Percentiles rank a stretch among this genome's conserved stretches.
Evolutionary conservation across 202 grass and related monocot species (phyloP).

Genomic region (Panicum hallii): DNA sequence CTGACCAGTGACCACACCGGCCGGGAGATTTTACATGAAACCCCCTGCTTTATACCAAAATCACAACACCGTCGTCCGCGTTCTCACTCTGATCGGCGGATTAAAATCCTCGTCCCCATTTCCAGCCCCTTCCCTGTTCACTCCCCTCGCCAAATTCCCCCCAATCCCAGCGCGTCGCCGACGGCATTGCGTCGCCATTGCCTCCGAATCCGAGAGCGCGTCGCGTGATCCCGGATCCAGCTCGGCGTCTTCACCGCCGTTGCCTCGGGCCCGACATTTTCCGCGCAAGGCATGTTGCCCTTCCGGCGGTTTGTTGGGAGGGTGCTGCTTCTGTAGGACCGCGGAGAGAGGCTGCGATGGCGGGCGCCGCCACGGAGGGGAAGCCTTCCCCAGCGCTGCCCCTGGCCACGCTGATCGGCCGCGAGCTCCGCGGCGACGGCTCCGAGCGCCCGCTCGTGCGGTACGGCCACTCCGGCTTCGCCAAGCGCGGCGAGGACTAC

Average conservation of each 20-base stretch:
- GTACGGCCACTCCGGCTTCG: slow-evolving; percentile 85
- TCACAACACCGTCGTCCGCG: not conserved
- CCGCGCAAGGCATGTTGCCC: slow-evolving; percentile 29
- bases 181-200: slow-evolving; percentile 41
- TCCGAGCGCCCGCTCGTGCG: slow-evolving; percentile 72
- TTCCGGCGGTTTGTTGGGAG: slow-evolving; percentile 41
- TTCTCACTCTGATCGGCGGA: slow-evolving; percentile 30
- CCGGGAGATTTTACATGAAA: slow-evolving; percentile 3
- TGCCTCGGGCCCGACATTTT: slow-evolving; percentile 13
- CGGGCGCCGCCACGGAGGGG: slow-evolving; percentile 45
- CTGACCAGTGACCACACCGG: slow-evolving; percentile 24
- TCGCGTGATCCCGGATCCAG: slow-evolving; percentile 29
- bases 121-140: slow-evolving; percentile 29
- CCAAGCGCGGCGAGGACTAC: slow-evolving; percentile 95
- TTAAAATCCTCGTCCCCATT: slow-evolving; percentile 36
- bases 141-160: slow-evolving; percentile 35
- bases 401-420: slow-evolving; percentile 89
- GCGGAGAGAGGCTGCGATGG: slow-evolving; percentile 46
- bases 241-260: not conserved
- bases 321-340: slow-evolving; percentile 36
- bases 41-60: not conserved
- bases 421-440: slow-evolving; percentile 77
- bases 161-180: slow-evolving; percentile 45
- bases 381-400: slow-evolving; percentile 54
- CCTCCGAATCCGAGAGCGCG: not conserved